Evolutionary conservation across 495 filamentous ascomycete genomes (phyloP).

Genomic region (Sordaria brevicollis): DNA sequence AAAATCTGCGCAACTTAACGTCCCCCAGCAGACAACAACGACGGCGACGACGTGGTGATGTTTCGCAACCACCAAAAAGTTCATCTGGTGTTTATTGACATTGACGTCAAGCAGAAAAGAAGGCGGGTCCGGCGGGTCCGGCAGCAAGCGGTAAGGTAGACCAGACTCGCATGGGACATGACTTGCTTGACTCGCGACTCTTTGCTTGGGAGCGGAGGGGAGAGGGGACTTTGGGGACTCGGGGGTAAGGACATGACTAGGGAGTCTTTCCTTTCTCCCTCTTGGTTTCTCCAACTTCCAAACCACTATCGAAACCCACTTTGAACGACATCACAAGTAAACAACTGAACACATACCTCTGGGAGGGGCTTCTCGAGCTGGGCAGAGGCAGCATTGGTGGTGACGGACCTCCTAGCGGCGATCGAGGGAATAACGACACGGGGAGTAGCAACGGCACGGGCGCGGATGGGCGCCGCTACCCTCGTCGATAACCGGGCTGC

Average conservation of each 20-base stretch:
- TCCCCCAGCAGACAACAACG: not conserved
- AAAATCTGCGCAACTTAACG: not conserved
- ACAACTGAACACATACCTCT: constrained; percentile 33
- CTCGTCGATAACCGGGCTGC: constrained; percentile 35
- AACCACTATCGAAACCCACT: not conserved
- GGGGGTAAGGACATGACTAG: not conserved
- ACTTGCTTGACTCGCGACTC: not conserved
- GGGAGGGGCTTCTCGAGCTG: constrained; percentile 82
- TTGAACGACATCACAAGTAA: not conserved
- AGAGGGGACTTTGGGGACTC: not conserved
- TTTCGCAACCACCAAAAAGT: not conserved
- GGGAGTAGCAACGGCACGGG: constrained; percentile 20
- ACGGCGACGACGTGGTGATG: not conserved
- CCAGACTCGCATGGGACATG: not conserved
- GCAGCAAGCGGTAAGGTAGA: not conserved
- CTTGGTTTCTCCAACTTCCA: not conserved
- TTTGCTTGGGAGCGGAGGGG: no score
- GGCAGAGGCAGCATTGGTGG: constrained; percentile 85
- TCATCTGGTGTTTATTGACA: not conserved
- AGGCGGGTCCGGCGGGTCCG: not conserved
- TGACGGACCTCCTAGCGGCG: constrained; percentile 53
- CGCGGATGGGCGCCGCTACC: constrained; percentile 32
- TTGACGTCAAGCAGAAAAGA: not conserved
- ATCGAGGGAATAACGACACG: constrained; percentile 44
- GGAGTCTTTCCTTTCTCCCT: not conserved